Evolutionary conservation across 768 basidiomycete genomes (phyloP), one percentile per base, ranked within the genome.

Genomic region (Pleurotus platypus): DNA sequence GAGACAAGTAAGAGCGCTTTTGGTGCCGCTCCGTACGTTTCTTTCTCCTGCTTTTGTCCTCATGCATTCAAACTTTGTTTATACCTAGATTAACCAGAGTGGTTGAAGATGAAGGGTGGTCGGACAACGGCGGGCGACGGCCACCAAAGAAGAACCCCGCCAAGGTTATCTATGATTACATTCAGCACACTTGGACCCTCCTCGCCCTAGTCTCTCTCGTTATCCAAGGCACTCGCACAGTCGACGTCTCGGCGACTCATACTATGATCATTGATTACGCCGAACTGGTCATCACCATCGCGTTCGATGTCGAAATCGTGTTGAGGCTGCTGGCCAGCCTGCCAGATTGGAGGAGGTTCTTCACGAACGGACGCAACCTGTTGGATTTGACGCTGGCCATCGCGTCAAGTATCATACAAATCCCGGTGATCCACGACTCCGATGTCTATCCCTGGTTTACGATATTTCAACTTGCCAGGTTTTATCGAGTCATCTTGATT

Each of bases 1-100:
- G 87, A 92, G 64, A 97, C 95, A 2, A 83, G 86, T 68, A 89
- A 88, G 67, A 94, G 91, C 68, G 96, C 95, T 0, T 98, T 98
- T 68, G 94, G 93, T 37, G 92, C 92, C 27, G 85, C 81, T 3
- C 76, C 81, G 86, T 87, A 69, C 49, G 85, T 77, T 27, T n/a
- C n/a, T 59, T 13, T 38, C 15, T 16, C 30, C 26, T 37, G 16
- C 35, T n/a, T 40, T 63, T 3, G 18, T 24, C 24, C 11, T 11
- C 26, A 13, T 9, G 15, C 8, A 9, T 3, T 47, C n/a, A 56
- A 46, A 35, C 8, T 2, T 1, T 35, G 30, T 35, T 8, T 11
- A 9, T 16, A 38, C 49, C 8, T 50, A 78, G 74, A 4, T 66
- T 74, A 11, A 61, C 68, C 7, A 58, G 70, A 0, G 69, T 76